Percentiles rank a stretch among this genome's conserved stretches.
Evolutionary conservation across 371 early-diverging fungal species (phyloP).

Genomic region (Mortierella sp.): DNA sequence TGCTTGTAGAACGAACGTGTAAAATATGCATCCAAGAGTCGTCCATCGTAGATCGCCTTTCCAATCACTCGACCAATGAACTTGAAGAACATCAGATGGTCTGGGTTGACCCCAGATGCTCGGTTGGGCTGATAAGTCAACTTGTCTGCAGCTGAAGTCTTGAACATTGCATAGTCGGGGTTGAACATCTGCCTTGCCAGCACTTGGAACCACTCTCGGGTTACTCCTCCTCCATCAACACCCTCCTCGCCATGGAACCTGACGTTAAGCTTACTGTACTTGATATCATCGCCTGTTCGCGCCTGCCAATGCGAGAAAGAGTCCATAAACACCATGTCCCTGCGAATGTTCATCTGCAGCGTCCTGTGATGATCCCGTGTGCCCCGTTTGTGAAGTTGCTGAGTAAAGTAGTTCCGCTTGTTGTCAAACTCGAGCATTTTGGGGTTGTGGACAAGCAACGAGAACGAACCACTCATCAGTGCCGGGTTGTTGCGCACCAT

Average conservation of each 20-base stretch:
- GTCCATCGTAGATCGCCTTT: constrained; percentile 98
- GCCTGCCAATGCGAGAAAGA: constrained; percentile 95
- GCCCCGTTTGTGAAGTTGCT: constrained; percentile 89
- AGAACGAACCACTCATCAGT: constrained; percentile 96
- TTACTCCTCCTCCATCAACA: constrained; percentile 98
- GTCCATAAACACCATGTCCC: constrained; percentile 96
- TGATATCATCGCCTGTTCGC: constrained; percentile 91
- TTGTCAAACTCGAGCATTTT: constrained; percentile 99
- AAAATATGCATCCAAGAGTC: constrained; percentile 96
- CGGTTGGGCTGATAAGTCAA: constrained; percentile 98
- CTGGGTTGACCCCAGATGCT: constrained; percentile 93
- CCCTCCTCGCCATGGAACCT: constrained; percentile 98
- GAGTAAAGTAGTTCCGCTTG: constrained; percentile 97
- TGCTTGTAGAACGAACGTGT: constrained; percentile 99
- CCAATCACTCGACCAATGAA: constrained; percentile 99
- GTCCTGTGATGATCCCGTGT: constrained; percentile 76
- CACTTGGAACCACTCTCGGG: constrained; percentile 98
- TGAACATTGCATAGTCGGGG: constrained; percentile 98
- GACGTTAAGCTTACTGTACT: constrained; percentile 93
- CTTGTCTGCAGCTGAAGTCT: constrained; percentile 94
- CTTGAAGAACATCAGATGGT: constrained; percentile 96
- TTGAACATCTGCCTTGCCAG: constrained; percentile 98
- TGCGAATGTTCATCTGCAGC: constrained; percentile 91
- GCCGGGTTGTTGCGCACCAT: constrained; percentile 98
- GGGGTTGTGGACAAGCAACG: constrained; percentile 93